Conservation (phyloP, 768 basidiomycete species). For the Podaxis mareebaensis region DNA sequence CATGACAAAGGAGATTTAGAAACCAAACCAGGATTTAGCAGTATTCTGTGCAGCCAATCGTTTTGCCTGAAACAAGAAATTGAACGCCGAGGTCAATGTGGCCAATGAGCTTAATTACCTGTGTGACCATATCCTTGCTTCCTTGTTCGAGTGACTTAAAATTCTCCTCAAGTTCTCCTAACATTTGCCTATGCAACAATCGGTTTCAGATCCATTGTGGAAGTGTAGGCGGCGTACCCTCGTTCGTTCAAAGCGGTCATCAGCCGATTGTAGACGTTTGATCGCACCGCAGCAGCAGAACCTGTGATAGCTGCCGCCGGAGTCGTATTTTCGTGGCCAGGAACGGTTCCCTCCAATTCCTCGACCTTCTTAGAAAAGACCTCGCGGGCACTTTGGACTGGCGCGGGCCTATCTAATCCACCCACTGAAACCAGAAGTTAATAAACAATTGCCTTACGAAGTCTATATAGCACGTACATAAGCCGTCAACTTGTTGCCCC, state of each 20-base stretch:
- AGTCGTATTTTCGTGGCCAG: constrained; percentile 17
- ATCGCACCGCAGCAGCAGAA: constrained; percentile 36
- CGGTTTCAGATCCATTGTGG: neutral
- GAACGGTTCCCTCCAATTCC: constrained; percentile 11
- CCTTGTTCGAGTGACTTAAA: constrained; percentile 67
- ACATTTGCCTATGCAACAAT: constrained; percentile 47
- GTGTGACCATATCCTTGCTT: constrained; percentile 63
- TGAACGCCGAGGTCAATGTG: neutral
- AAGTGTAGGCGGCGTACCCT: constrained; percentile 43
- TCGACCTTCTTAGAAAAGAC: constrained; percentile 11
- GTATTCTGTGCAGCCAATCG: constrained; percentile 61
- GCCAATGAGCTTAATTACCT: constrained; percentile 36
- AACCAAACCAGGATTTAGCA: constrained; percentile 66
- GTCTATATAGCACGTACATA: constrained; percentile 42
- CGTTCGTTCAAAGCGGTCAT: constrained; percentile 61
- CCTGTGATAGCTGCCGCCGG: constrained; percentile 30
- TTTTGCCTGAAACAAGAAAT: constrained; percentile 49
- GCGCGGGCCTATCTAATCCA: constrained; percentile 62
- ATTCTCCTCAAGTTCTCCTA: constrained; percentile 60
- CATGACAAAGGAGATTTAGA: constrained; percentile 29
- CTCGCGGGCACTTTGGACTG: constrained; percentile 25
- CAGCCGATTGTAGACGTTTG: constrained; percentile 45
- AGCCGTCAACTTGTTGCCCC: constrained; percentile 59
- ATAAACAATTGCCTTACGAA: neutral
- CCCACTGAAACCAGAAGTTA: constrained; percentile 48